Percentiles rank a stretch among this genome's conserved stretches.
phyloP scores from a whole-genome alignment of 2,329 filamentous ascomycete species.

The Venturiaceae sp. region DNA sequence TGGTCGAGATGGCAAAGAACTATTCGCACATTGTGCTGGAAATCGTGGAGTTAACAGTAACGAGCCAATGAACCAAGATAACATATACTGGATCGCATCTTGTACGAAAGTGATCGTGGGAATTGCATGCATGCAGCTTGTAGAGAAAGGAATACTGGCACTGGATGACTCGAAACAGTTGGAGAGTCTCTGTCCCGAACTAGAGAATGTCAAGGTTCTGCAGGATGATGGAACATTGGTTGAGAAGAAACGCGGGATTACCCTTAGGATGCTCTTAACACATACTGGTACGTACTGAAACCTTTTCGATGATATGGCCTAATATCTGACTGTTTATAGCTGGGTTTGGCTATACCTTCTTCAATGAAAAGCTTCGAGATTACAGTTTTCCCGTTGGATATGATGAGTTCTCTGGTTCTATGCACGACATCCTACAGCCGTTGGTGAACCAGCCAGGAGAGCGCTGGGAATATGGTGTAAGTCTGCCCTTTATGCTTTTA shows the following conservation, averaged over 20 bases:
- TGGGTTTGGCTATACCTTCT: slow-evolving; percentile 49
- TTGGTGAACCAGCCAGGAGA: slow-evolving; percentile 6
- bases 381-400: slow-evolving; percentile 17
- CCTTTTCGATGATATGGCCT: not conserved
- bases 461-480: slow-evolving; percentile 5
- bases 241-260: slow-evolving; percentile 16
- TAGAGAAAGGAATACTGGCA: slow-evolving; percentile 30
- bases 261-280: slow-evolving; percentile 46
- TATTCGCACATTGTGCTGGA: slow-evolving; percentile 40
- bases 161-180: slow-evolving; percentile 31
- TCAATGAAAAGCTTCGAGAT: slow-evolving; percentile 40
- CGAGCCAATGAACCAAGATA: slow-evolving; percentile 24
- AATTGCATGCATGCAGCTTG: slow-evolving; percentile 38
- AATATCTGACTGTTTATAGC: slow-evolving; percentile 20
- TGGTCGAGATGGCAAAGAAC: slow-evolving; percentile 35
- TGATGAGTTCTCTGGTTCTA: not conserved
- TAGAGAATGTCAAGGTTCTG: slow-evolving; percentile 32
- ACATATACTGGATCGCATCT: slow-evolving; percentile 18
- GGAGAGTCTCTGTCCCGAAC: slow-evolving; percentile 31
- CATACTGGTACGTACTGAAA: slow-evolving; percentile 28
- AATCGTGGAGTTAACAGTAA: slow-evolving; percentile 28
- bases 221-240: slow-evolving; percentile 21
- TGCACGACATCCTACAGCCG: not conserved
- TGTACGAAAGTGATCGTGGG: slow-evolving; percentile 31
- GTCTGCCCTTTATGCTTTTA: not conserved